Base-by-base conservation (phyloP, 1,284 basidiomycete genomes). In the Sparassis latifolia region DNA sequence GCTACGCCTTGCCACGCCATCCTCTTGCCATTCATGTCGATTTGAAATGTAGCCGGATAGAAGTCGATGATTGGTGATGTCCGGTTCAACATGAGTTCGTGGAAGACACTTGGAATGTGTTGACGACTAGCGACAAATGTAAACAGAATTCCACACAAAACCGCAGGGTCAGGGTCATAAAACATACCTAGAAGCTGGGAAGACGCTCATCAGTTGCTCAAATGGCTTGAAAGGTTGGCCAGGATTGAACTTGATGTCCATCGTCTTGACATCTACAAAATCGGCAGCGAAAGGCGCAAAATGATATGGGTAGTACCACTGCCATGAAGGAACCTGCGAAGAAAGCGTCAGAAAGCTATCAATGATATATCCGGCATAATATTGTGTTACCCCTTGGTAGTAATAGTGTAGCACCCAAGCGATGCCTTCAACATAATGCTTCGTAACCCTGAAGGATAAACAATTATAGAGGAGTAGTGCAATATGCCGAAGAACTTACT, bases 1-100 rank as follows among this genome's bases (percentile, higher is more conserved):
- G 95, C 95, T 44, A 99, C 93, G 51, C 97, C 97, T 69, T 99
- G 97, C 97, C 97, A 99, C 1, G 90, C 79, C 95, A 99, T 98
- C 71, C 92, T 93, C 72, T 99, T 99, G 55, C 97, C 97, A 65
- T 99, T 99, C 97, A 99, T 99, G 69, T 99, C 97, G 62, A 99
- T 89, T 60, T 95, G 82, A 67, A 99, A 99, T 20, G 88, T 83
- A 4, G 77, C 63, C 0, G 97, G 97, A 68, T 98, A 98, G 72
- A 98, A 99, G 65, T 99, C 97, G 57, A 93, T 83, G 66, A 98
- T 97, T 2, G 93, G 91, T 0, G 95, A 98, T 39, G 89, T 82
- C 46, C 85, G 78, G 2, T 90, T 80, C 3, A 77, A 84, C 97
- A 99, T 99, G 42, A 99, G 79, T 4, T 74, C 67, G 45, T 97